phyloP scores from a whole-genome alignment of 139 green algal species.

The Chlorella sp. region DNA sequence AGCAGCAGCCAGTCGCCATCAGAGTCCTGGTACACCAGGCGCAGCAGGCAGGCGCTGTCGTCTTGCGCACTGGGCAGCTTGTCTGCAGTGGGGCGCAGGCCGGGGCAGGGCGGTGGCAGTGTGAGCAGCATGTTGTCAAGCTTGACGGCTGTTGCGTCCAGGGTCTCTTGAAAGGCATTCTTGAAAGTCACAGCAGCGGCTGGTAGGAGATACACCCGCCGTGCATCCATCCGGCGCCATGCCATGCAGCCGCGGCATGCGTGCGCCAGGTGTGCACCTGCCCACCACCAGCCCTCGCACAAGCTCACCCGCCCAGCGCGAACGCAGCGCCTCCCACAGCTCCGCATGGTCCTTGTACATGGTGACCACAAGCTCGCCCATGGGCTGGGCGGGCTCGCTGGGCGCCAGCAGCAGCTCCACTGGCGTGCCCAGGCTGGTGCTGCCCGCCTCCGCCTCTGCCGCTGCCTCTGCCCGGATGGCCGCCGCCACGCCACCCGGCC shows the following conservation, averaged over 20 bases:
- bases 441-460: neutral
- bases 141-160: neutral
- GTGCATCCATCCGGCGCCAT: neutral
- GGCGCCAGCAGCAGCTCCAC: conserved; percentile 22
- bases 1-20: conserved; percentile 43
- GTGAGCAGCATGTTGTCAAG: neutral
- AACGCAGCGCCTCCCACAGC: conserved; percentile 16
- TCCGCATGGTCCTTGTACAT: neutral
- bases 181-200: neutral
- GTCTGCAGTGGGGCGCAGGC: neutral
- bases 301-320: conserved; percentile 4
- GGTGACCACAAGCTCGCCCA: conserved; percentile 14
- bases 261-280: neutral
- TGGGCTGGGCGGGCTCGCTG: neutral
- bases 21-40: conserved; percentile 34
- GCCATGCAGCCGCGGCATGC: neutral
- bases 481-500: neutral
- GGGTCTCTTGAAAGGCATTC: no score
- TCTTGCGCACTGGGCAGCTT: neutral
- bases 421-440: neutral
- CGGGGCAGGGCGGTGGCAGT: neutral
- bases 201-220: no score
- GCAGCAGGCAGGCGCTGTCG: neutral
- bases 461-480: neutral
- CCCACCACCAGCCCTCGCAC: neutral